phyloP scores from a whole-genome alignment of 2,329 filamentous ascomycete genomes.

The Aspergillus japonicus region DNA sequence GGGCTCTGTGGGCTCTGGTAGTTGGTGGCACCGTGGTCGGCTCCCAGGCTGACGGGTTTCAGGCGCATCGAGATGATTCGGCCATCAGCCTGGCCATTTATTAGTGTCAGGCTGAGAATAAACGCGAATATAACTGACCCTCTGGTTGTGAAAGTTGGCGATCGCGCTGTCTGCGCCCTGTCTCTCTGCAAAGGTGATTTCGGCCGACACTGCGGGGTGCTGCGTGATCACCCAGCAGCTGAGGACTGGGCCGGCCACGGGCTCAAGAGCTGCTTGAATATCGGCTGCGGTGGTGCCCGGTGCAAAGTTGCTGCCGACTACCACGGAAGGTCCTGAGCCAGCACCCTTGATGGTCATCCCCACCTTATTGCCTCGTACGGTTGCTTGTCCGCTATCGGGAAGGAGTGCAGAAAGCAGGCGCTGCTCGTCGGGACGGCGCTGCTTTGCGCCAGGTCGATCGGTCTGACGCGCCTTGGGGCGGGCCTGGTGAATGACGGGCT shows the following conservation, averaged over 20 bases:
- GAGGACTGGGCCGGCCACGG: constrained; percentile 52
- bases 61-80: constrained; percentile 58
- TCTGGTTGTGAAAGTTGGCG: constrained; percentile 62
- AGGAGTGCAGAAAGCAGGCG: constrained; percentile 34
- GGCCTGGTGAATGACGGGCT: constrained; percentile 20
- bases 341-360: constrained; percentile 57
- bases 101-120: constrained; percentile 17
- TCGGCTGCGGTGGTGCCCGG: constrained; percentile 65
- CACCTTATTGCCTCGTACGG: constrained; percentile 30
- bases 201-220: constrained; percentile 58
- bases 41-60: constrained; percentile 33
- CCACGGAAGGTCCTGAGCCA: constrained; percentile 54
- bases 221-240: constrained; percentile 55
- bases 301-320: constrained; percentile 63
- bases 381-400: constrained; percentile 30
- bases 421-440: constrained; percentile 35
- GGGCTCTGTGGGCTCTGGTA: constrained; percentile 14
- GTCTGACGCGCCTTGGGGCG: constrained; percentile 13
- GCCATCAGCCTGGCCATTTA: constrained; percentile 55
- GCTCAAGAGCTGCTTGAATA: constrained; percentile 60
- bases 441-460: constrained; percentile 24
- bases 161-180: constrained; percentile 59
- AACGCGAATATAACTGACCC: constrained; percentile 40
- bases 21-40: constrained; percentile 5
- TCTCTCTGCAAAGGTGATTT: constrained; percentile 58